These are phyloP conservation scores for Candida maltosa DNA, from an alignment of 805 yeast species.

Conservation along the genomic window DNA sequence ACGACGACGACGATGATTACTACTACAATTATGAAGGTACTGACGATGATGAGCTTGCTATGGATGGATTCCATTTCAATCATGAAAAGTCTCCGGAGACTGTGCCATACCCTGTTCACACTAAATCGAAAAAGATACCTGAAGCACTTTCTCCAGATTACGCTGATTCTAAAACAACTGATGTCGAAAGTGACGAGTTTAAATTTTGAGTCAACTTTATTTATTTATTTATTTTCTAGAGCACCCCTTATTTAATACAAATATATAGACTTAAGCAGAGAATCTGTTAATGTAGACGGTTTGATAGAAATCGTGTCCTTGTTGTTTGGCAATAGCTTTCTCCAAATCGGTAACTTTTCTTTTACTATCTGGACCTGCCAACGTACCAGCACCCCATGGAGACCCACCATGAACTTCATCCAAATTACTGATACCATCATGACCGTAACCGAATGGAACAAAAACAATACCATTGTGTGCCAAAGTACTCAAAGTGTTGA, in stretches of 20 bases:
- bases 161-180: too few species aligned
- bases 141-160: too few species aligned
- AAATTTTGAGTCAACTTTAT: too few species aligned
- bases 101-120: too few species aligned
- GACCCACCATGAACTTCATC: conserved; percentile 76
- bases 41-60: conserved; percentile 1
- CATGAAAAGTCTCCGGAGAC: too few species aligned
- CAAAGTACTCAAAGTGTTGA: conserved; percentile 59
- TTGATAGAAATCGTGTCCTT: conserved; percentile 59
- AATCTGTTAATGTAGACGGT: too few species aligned
- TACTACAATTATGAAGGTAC: not conserved
- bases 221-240: too few species aligned
- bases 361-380: conserved; percentile 76
- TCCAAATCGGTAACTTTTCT: conserved; percentile 65
- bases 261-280: too few species aligned
- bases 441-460: conserved; percentile 75
- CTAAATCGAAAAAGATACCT: too few species aligned
- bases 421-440: conserved; percentile 49
- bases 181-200: too few species aligned
- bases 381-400: conserved; percentile 84
- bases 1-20: conserved; percentile 3
- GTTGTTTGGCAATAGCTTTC: conserved; percentile 57
- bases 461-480: conserved; percentile 80
- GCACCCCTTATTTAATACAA: too few species aligned
- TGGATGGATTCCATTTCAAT: too few species aligned